phyloP scores from a whole-genome alignment of 306 rosid genomes.

The Ceratonia siliqua region DNA sequence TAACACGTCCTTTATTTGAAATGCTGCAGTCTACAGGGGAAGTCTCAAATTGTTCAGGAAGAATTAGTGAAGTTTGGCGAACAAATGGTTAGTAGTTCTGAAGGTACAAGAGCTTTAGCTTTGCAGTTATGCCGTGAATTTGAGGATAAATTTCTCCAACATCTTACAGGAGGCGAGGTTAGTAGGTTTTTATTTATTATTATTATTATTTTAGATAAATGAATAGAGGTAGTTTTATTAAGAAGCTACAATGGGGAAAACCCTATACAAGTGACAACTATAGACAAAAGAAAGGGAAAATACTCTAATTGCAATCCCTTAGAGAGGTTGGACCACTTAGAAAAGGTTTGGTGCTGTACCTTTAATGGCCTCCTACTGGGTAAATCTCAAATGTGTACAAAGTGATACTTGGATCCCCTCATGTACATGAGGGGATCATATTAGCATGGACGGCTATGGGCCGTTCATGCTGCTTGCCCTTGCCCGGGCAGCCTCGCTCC shows the following conservation, averaged over 20 bases:
- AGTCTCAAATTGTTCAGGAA: conserved; percentile 84
- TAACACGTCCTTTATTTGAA: conserved; percentile 15
- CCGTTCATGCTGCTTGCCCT: no score
- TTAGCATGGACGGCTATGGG: no score
- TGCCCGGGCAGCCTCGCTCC: no score
- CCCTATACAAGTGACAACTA: background rate
- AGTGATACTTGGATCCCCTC: no score
- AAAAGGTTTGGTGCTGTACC: conserved; percentile 6
- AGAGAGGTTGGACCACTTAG: background rate
- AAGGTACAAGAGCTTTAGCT: conserved; percentile 94
- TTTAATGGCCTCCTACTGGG: no score
- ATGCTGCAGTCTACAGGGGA: conserved; percentile 69
- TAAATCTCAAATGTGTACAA: background rate
- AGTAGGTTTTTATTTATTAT: no score
- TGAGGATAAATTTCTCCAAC: conserved; percentile 95
- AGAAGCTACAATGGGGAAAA: background rate
- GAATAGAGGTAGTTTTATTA: background rate
- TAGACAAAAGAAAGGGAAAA: background rate
- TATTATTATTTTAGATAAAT: no score
- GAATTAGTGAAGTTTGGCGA: conserved; percentile 87
- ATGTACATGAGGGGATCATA: no score
- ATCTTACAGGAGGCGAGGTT: conserved; percentile 94
- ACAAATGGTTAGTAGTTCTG: conserved; percentile 78
- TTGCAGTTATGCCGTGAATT: conserved; percentile 96
- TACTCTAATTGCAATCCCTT: background rate